Base-by-base conservation (phyloP, 208 protist genomes). In the Acanthamoeba culbertsoni region DNA sequence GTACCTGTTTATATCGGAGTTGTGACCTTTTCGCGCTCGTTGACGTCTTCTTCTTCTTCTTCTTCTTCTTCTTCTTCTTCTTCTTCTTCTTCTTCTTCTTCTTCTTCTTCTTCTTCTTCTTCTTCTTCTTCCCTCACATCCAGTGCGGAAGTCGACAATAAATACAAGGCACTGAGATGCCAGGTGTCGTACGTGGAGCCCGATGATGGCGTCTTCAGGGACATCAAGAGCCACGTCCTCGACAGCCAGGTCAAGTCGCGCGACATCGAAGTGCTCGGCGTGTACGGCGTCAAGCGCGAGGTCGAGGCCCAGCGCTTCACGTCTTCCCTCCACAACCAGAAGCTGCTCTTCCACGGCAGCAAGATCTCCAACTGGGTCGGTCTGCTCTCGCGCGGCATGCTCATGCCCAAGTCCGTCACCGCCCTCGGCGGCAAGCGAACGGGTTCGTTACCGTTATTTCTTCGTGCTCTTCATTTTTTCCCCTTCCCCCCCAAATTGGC, bases 311-410 rank as follows among this genome's bases (percentile, higher is more conserved):
- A 20, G 23, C 57, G 57, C 57, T 65, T 65, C 57, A 65, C 57
- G 20, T 65, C 57, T 20, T 37, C 88, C 12, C 77, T 86, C 14
- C 77, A 59, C 88, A 95, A 68, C 16, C 18, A 51, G 16, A 26
- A 51, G 73, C 84, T 43, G 7, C 26, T 46, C 3, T 91, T 46
- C n/a, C 26, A 63, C 92, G 93, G 45, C 43, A 86, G 0, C 84
- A 93, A 45, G 51, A 71, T 75, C 57, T 89, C 5, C 89, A 95
- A 79, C 89, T 93, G 73, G 93, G 93, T 82, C 75, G 93, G 88
- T 77, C 51, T 62, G n/a, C 93, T 20, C 33, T 68, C 55, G 73
- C 89, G 93, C 59, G 93, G 93, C 84, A 40, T 95, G 45, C 45
- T 95, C 1, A 35, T 93, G 82, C 93, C 93, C 71, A 93, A 95